phyloP scores from a whole-genome alignment of 768 basidiomycete species.

The Saitozyma sp. region DNA sequence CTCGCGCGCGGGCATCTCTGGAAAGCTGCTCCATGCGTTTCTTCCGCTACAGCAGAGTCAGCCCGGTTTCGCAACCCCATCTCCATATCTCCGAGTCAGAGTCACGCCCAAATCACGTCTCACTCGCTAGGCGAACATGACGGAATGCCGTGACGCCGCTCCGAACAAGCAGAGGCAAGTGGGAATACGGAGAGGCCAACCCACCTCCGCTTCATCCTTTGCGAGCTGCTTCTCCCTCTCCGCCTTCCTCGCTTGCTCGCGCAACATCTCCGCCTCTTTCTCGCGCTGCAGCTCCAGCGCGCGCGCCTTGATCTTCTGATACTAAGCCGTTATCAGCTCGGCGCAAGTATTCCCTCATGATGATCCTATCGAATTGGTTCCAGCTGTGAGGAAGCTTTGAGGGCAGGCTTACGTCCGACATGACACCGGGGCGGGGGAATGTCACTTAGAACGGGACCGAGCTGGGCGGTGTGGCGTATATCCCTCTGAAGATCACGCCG shows the following conservation, averaged over 20 bases:
- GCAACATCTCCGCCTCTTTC: conserved; percentile 33
- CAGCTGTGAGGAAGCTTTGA: too few species aligned
- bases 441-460: too few species aligned
- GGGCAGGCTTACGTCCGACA: conserved; percentile 18
- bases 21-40: conserved; percentile 32
- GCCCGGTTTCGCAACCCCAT: neutral
- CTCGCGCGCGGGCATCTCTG: conserved; percentile 33
- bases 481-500: too few species aligned
- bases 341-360: neutral
- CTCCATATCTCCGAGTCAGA: neutral
- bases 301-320: conserved; percentile 33
- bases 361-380: too few species aligned
- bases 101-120: neutral
- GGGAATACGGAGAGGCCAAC: neutral
- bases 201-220: conserved; percentile 38
- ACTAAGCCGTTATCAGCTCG: conserved; percentile 17
- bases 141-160: too few species aligned
- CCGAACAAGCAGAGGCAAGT: too few species aligned
- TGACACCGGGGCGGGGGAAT: neutral
- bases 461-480: too few species aligned
- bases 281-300: conserved; percentile 31
- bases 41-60: conserved; percentile 15
- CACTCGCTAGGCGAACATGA: neutral
- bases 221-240: conserved; percentile 32
- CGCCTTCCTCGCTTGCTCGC: conserved; percentile 33